These are phyloP conservation scores for Ploettnerulaceae sp. DNA, from an alignment of 2,329 filamentous ascomycete genomes.

Conservation along the genomic window DNA sequence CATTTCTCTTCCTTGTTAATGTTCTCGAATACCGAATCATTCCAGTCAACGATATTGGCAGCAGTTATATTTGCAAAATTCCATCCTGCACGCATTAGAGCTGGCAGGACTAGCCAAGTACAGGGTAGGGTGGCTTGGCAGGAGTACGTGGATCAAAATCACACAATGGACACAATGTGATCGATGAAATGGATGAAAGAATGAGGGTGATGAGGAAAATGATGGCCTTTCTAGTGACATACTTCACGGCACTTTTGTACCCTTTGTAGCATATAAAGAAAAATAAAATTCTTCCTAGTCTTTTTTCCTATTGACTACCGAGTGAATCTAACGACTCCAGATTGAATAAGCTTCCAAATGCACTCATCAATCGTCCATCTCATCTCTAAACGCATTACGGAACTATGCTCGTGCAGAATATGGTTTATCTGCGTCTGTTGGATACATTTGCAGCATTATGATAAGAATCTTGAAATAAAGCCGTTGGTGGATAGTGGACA, in stretches of 20 bases:
- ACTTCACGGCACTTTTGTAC: constrained; percentile 9
- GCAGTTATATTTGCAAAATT: too few species aligned
- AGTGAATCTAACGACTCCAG: too few species aligned
- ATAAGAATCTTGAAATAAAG: neutral
- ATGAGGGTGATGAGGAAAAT: constrained; percentile 12
- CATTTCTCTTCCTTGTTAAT: constrained; percentile 16
- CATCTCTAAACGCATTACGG: neutral
- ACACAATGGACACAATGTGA: constrained; percentile 7
- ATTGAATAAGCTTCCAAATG: too few species aligned
- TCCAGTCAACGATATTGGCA: too few species aligned
- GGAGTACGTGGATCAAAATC: neutral
- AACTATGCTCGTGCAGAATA: neutral
- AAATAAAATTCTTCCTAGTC: neutral
- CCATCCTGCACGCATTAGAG: constrained; percentile 5
- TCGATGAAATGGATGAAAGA: constrained; percentile 2
- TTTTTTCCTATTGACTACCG: neutral
- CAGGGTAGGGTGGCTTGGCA: neutral
- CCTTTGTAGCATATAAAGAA: constrained; percentile 18
- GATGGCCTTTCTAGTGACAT: constrained; percentile 10
- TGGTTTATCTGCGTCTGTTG: neutral
- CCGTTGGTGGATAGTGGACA: neutral
- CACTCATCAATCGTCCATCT: too few species aligned
- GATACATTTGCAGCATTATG: constrained; percentile 1
- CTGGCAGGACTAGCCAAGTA: constrained; percentile 16
- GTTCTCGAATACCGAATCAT: constrained; percentile 9